Evolutionary conservation across 768 basidiomycete genomes (phyloP), one percentile per base, ranked within the genome.

Genomic region (Serendipita sp.): DNA sequence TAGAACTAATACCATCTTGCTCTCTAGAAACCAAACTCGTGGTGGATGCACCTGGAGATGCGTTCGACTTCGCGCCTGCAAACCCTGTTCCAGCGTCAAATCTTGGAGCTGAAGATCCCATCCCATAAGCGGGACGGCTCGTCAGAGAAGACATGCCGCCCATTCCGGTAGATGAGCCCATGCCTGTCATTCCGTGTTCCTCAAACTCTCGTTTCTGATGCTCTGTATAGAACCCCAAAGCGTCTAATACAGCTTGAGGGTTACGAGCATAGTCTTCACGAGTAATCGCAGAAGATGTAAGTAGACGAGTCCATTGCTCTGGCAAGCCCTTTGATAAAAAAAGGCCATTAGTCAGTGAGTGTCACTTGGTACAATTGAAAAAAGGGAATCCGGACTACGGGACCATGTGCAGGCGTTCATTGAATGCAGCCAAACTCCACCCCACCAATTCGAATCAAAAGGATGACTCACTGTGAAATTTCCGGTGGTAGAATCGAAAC

Each of bases 171-270:
- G 70, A 52, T n/a, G 70, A 44, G 34, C 64, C 63, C 3, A 58
- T 60, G 10, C 65, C 75, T 2, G 76, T 72, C 71, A 80, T 75
- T 46, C 84, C 83, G 46, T 69, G 74, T 15, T 73, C 74, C 69
- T 93, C 91, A 70, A 86, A 74, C 72, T 95, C 91, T n/a, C 91
- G 88, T 72, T 93, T 95, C 77, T 95, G 91, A 69, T 91, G 90
- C 73, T 95, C 92, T 11, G 94, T 97, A 74, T 97, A 99, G 76
- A 98, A 99, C 71, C 98, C 94, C 66, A 99, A 84, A 0, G 96
- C 95, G 66, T 97, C 95, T 16, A 98, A 80, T 13, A 99, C 95
- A 1, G 95, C 95, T 70, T 98, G 95, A 0, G 95, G 95, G 71
- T 99, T 88, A 72, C 88, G 89, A 3, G 90, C 92, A 65, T 97